Evolutionary conservation across 2,329 filamentous ascomycete genomes (phyloP).

Genomic region (Colletotrichum liriopes): DNA sequence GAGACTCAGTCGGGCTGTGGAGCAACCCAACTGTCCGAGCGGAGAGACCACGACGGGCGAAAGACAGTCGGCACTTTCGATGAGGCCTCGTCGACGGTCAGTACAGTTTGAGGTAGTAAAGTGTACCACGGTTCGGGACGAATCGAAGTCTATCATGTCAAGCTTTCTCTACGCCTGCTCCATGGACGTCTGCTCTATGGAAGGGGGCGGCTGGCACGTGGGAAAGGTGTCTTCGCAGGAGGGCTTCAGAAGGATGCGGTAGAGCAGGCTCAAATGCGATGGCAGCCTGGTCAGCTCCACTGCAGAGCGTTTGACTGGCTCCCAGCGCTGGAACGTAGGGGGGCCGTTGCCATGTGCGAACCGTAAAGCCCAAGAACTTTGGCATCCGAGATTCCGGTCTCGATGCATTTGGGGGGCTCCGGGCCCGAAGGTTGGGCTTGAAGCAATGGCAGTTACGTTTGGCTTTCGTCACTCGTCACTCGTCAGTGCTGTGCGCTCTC

Average conservation of each 20-base stretch:
- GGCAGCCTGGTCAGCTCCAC: neutral
- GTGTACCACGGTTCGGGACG: neutral
- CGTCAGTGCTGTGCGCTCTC: constrained; percentile 9
- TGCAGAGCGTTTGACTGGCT: neutral
- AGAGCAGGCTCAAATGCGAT: neutral
- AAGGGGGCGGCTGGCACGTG: too few relatives aligned
- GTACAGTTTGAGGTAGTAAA: neutral
- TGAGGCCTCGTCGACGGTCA: neutral
- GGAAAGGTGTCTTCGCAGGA: neutral
- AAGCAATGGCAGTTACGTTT: neutral
- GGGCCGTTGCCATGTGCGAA: neutral
- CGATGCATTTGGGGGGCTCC: neutral
- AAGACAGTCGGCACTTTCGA: neutral
- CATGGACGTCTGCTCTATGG: too few relatives aligned
- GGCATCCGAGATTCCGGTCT: neutral
- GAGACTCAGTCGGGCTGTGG: constrained; percentile 27
- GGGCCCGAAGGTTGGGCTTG: neutral
- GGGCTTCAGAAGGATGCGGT: neutral
- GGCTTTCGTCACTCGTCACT: neutral
- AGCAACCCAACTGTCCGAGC: constrained; percentile 34
- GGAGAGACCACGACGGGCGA: neutral
- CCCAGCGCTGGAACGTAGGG: neutral
- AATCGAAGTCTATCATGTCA: neutral
- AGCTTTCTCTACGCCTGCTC: neutral
- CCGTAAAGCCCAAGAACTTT: neutral